Base-by-base conservation (phyloP, 164 flowering plant genomes). In the Sedum album region DNA sequence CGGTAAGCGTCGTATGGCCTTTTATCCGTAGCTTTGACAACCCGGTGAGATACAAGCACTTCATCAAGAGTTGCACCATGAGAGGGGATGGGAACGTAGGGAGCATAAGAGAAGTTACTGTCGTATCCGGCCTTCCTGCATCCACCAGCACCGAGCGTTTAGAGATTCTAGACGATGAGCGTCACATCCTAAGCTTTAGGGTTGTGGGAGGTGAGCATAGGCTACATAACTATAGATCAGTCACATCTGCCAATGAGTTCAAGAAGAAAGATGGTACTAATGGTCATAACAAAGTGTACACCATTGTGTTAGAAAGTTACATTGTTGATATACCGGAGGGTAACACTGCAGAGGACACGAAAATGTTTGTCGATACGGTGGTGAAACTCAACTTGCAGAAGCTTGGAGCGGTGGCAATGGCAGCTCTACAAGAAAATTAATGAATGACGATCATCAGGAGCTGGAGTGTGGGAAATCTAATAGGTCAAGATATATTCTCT, bases 171-270 rank as follows among this genome's bases (percentile, higher is more conserved):
- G 92, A 90, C 49, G 96, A 88, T 46, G 84, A 88, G 68, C 77
- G 65, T 53, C 86, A 82, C 41, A 70, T 90, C 1, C 39, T 90
- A 31, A 85, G 93, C 79, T 88, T 90, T 62, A 76, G 89, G 62
- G 88, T 90, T 15, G 81, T 90, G 6, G 96, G 94, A 0, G 96
- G 96, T 5, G 88, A 88, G 72, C 93, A 88, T 63, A 60, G 92
- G 69, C 79, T 90, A 6, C 75, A 74, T 9, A 87, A 85, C 48
- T 90, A 90, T 42, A 66, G 77, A 49, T 87, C 92, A 0, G 88
- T 89, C 5, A 87, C 92, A 1, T 83, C 89, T 0, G 84, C 86
- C 17, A 84, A 83, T 26, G 89, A 85, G 79, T 83, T 86, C 65
- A 48, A 21, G 9, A 69, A 74, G 18, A 79, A 70, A 0, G 65